Base-by-base conservation (phyloP, 305 asterid species). In the Salvia sclarea region DNA sequence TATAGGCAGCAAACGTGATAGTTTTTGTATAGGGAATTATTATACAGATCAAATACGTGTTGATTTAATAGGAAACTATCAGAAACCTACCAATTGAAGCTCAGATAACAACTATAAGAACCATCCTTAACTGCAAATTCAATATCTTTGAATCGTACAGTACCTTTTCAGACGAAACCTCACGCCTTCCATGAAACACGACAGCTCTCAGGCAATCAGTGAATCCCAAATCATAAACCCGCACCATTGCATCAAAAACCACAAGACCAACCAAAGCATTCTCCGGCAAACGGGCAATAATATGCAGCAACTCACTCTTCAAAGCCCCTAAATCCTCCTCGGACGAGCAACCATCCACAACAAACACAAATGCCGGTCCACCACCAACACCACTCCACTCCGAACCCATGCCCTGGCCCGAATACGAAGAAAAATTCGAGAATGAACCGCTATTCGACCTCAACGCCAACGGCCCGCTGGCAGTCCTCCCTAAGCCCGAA, bases 311-410 rank as follows among this genome's bases (percentile, higher is more conserved):
- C 75, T 91, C 98, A 82, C 78, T 82, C 81, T 89, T 94, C 83
- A 91, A 81, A 71, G 64, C 87, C 70, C 53, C 82, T 6, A 94
- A 79, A 76, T 94, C 99, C 78, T 82, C 95, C 73, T 83, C 93
- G 9, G 83, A 52, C 1, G 89, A 73, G 75, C 95, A 87, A 30
- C 80, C 81, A 78, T 94, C 99, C 78, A 94, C 92, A 17, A 91
- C 96, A 58, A 94, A 87, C 83, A 94, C 97, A 75, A 91, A 83
- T 4, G 93, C 90, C 7, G 93, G 96, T 37, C 95, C 96, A 28
- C 17, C 25, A 13, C 62, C 62, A 12, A 61, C 71, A 65, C 81
- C 81, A 20, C 62, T 71, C 88, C 78, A 24, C n/a, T 76, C 88
- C 66, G 35, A 76, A 25, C 83, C 83, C 37, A 47, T 37, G 10